Base-by-base conservation (phyloP, 495 filamentous ascomycete species). In the Immersiella caudata region DNA sequence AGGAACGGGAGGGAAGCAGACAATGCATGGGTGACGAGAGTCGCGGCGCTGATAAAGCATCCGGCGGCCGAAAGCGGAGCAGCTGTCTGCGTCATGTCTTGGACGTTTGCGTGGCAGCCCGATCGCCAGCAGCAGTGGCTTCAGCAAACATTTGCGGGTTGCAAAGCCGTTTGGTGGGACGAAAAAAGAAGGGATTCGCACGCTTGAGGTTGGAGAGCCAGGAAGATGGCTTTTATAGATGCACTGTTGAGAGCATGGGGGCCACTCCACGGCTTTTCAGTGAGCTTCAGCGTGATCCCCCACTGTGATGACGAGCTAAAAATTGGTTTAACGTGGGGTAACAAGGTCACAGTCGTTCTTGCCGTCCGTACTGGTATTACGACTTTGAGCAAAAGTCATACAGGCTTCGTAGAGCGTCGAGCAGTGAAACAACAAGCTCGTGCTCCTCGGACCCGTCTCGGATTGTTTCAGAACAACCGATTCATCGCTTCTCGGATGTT, bases 1-100 rank as follows among this genome's bases (percentile, higher is more conserved):
- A 65, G 63, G 63, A 36, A 64, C 20, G 26, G 50, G 16, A 29
- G 57, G 36, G 22, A 60, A 60, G 27, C 29, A 66, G 24, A 46
- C 12, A 18, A 26, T 52, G 49, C 46, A 26, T 21, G 60, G 21
- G 60, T 8, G 36, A 18, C 18, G 20, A 12, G 60, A 26, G 60
- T 21, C 20, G 60, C 33, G 60, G 35, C 27, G 60, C 60, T 62
- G 35, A 62, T 62, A 62, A 62, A 62, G 60, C 60, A 50, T 16
- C 33, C 33, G 26, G 26, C 5, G 56, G 9, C 56, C 56, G 56
- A 59, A 26, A 59, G 56, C 56, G 56, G 56, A 59, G 56, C 24
- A 27, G 56, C n/a, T 22, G 56, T 59, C 56, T 59, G 40, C 40
- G 11, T 46, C 40, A 46, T 46, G 40, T 46, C 40, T 46, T 18